Conservation (phyloP, 2,329 filamentous ascomycete genomes). For the Apiospora rasikravindrae region DNA sequence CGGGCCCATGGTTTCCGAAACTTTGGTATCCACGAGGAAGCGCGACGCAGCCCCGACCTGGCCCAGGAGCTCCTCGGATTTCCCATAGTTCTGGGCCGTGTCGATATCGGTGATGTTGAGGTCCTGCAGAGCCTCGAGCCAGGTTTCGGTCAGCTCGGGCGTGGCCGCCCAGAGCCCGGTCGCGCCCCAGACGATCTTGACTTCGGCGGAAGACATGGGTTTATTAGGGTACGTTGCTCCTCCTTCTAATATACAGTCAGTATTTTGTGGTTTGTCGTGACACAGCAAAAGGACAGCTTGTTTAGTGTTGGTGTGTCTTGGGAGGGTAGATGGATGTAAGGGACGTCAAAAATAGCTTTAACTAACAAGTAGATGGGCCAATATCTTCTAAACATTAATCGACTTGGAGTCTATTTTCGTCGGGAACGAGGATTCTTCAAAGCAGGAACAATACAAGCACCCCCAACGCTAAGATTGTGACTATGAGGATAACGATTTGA, state of each 20-base stretch:
- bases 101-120: constrained; percentile 30
- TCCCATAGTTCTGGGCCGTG: constrained; percentile 30
- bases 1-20: constrained; percentile 15
- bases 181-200: constrained; percentile 5
- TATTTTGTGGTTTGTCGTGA: neutral
- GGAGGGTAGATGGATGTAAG: neutral
- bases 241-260: neutral
- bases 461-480: no score
- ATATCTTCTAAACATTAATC: neutral
- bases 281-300: neutral
- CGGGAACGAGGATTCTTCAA: no score
- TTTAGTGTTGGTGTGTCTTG: neutral
- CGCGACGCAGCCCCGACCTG: constrained; percentile 25
- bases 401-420: no score
- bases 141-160: neutral
- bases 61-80: constrained; percentile 31
- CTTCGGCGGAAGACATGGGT: neutral
- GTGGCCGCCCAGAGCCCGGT: neutral
- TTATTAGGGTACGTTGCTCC: neutral
- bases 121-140: constrained; percentile 4
- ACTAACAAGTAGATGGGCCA: neutral
- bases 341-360: neutral
- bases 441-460: no score
- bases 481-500: no score
- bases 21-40: constrained; percentile 35